Percentiles rank a stretch among this genome's conserved stretches.
phyloP scores from a whole-genome alignment of 331 rosid species.

The Quercus phellos region DNA sequence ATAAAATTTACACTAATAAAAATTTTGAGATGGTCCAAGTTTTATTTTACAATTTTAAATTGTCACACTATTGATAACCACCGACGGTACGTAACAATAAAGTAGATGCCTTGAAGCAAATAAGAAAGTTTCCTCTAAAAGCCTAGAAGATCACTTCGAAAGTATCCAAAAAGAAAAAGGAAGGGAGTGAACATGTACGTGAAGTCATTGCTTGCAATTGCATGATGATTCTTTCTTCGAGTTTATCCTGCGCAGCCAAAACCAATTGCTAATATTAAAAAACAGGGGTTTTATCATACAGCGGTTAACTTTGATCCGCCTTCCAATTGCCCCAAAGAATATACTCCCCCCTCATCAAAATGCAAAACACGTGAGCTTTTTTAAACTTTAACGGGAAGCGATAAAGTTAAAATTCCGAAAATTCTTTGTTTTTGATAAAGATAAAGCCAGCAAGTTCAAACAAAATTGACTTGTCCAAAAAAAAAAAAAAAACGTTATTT shows the following conservation, averaged over 20 bases:
- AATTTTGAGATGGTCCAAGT: no score
- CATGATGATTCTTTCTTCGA: neutral
- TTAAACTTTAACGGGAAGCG: neutral
- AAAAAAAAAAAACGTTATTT: no score
- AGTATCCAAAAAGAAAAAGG: no score
- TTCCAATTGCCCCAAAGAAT: neutral
- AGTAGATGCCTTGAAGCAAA: no score
- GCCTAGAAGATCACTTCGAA: no score
- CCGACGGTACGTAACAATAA: no score
- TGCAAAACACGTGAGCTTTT: conserved; percentile 6
- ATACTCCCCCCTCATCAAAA: conserved; percentile 1
- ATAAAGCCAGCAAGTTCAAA: neutral
- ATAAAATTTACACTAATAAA: no score
- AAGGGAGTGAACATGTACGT: neutral
- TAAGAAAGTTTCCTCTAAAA: no score
- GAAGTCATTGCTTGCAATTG: conserved; percentile 31
- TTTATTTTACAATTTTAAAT: no score
- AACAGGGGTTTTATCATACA: neutral
- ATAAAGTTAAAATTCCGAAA: neutral
- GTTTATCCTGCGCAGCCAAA: neutral
- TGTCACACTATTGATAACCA: no score
- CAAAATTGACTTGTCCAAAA: no score
- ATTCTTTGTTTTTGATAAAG: neutral
- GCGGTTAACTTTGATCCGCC: neutral
- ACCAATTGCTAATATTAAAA: neutral